Evolutionary conservation across 176 grass and related monocot species (phyloP), one percentile per base, ranked within the genome.

Genomic region (Luzula sylvatica): DNA sequence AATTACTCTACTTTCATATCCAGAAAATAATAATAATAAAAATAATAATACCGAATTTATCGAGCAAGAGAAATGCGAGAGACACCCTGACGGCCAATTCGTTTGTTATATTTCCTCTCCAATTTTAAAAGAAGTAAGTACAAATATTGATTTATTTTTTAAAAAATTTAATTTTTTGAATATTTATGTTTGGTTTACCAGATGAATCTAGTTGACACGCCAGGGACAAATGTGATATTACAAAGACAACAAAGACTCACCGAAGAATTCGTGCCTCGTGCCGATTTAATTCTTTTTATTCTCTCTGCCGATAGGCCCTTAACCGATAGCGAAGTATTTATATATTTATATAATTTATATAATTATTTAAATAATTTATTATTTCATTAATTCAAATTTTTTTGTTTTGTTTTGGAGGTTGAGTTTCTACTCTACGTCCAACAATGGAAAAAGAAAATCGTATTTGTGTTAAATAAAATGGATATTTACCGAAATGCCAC

Each of bases 221-320:
- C 85, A 56, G 92, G 92, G 77, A 98, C 92, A 72, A 98, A 98
- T 83, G 92, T 98, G 23, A 98, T 98, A 79, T 84, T 98, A 57
- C 92, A 90, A 65, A 90, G 92, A 59, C 92, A 98, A 69, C 92
- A 98, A 68, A 78, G 72, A 26, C 92, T 98, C 60, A 98, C 92
- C 56, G 92, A 98, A 80, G 92, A 98, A 68, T 98, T 90, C 25
- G 85, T 98, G 15, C 92, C 92, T 7, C 75, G 75, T 68, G 85
- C 92, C 74, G 92, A 98, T 69, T 77, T 98, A 39, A 65, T 90
- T 69, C 82, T 90, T 29, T 98, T 98, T 86, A 58, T 86, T 14
- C 65, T 98, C 49, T 98, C 92, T 53, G 76, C 92, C 23, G 92
- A 98, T 52, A 73, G 92, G 45, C 85, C 92, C 65, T 80, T 98